Base-by-base conservation (phyloP, 2,329 filamentous ascomycete species). In the Tolypocladium paradoxum region DNA sequence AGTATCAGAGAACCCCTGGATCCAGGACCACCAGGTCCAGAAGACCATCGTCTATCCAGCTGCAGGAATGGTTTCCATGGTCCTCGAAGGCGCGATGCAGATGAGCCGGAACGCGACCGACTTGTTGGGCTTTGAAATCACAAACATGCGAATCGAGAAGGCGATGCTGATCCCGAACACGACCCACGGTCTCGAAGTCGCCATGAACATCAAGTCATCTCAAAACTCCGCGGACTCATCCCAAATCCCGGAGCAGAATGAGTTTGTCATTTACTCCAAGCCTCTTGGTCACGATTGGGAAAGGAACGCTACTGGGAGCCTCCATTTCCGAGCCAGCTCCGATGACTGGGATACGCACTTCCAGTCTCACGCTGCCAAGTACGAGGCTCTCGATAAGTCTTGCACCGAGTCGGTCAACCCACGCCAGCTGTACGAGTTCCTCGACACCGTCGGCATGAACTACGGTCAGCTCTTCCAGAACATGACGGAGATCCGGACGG, bases 381-480 rank as follows among this genome's bases (percentile, higher is more conserved):
- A 63, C 50, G 54, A 61, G 16, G 49, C 56, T 2, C 54, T 70
- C 11, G 58, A 62, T 6, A 31, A 55, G 5, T 49, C 53, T 0
- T 74, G 71, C 61, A 62, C 62, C 4, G 63, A 70, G 18, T n/a
- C 53, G 1, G 40, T 75, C 6, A 62, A 66, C 3, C 69, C 75
- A 8, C 67, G 73, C 3, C 73, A 78, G 50, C 63, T 80, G 4
- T 81, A 81, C 55, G 75, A 79, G 54, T 63, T 66, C 5, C 65
- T 80, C 6, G 72, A 79, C 51, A 69, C 72, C 11, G 69, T 77
- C 1, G 77, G 77, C 14, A 73, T 80, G 65, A 72, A 75, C 49
- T 80, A 80, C 52, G 77, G 77, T 0, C 64, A 71, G 1, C 60
- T 71, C 3, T 80, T 80, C 59, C 75, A 71, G 46, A 80, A 79